Evolutionary conservation across 2,329 filamentous ascomycete species (phyloP).

Genomic region (Neofusicoccum sp.): DNA sequence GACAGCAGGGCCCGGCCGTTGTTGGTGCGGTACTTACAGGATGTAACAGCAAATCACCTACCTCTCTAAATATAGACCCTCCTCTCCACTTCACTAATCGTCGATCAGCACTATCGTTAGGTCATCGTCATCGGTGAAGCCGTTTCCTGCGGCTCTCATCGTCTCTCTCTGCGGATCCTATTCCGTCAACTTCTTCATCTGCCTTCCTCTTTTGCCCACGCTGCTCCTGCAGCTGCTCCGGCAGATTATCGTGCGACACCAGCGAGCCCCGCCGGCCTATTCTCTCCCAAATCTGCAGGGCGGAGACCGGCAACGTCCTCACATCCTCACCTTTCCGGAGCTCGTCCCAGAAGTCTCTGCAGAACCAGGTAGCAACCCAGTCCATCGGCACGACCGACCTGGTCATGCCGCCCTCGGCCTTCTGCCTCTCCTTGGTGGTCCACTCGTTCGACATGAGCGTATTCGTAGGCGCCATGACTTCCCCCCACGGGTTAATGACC

Average conservation of each 20-base stretch:
- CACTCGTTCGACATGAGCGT: conserved; percentile 32
- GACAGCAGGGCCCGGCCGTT: background rate
- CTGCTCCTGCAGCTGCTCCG: background rate
- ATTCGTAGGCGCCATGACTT: conserved; percentile 21
- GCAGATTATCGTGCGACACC: background rate
- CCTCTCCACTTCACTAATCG: conserved; percentile 6
- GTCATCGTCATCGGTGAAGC: background rate
- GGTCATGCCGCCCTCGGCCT: conserved; percentile 28
- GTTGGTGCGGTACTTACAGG: conserved; percentile 11
- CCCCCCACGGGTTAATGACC: conserved; percentile 30
- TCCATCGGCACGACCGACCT: conserved; percentile 32
- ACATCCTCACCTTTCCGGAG: conserved; percentile 25
- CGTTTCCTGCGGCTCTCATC: background rate
- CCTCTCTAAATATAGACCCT: conserved; percentile 8
- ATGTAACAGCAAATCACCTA: conserved; percentile 12
- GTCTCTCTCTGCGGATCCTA: background rate
- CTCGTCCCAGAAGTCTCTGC: conserved; percentile 31
- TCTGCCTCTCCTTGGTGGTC: conserved; percentile 22
- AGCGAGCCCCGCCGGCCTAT: background rate
- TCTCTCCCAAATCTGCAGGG: conserved; percentile 2
- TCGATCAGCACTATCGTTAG: background rate
- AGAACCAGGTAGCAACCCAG: conserved; percentile 38
- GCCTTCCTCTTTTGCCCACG: background rate
- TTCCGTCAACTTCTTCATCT: background rate
- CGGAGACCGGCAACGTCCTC: conserved; percentile 20